Percentiles rank a stretch among this genome's conserved stretches.
phyloP scores from a whole-genome alignment of 371 early-diverging fungal genomes.

The Haplosporangium sp. region DNA sequence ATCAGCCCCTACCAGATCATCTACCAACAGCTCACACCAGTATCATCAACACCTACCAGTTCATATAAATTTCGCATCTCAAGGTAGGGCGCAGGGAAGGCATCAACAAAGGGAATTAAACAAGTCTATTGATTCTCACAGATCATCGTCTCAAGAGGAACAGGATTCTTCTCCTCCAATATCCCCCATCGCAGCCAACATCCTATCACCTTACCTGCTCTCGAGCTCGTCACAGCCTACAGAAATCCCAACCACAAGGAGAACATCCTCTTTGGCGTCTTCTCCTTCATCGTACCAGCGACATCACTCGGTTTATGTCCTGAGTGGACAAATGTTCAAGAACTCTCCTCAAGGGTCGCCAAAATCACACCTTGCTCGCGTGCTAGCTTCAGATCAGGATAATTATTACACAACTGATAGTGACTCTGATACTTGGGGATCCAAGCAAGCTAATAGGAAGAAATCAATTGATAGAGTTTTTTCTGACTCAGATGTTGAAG shows the following conservation, averaged over 20 bases:
- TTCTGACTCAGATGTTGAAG: constrained; percentile 48
- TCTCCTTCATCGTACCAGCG: constrained; percentile 55
- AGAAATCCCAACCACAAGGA: constrained; percentile 30
- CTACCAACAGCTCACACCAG: constrained; percentile 23
- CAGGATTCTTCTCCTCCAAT: constrained; percentile 47
- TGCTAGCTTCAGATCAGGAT: constrained; percentile 41
- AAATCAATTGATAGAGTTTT: constrained; percentile 35
- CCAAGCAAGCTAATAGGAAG: constrained; percentile 20
- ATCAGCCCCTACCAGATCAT: constrained; percentile 40
- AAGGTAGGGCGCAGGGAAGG: constrained; percentile 20
- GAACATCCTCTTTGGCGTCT: constrained; percentile 48
- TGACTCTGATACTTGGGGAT: constrained; percentile 46
- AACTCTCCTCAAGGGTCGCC: constrained; percentile 52
- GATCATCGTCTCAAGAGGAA: constrained; percentile 39
- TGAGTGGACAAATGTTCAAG: constrained; percentile 54
- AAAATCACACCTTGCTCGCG: constrained; percentile 44
- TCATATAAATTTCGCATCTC: constrained; percentile 17
- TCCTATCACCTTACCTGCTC: constrained; percentile 34
- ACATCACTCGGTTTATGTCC: constrained; percentile 52
- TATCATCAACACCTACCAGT: constrained; percentile 24
- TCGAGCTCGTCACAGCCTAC: constrained; percentile 30
- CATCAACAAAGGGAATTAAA: constrained; percentile 39
- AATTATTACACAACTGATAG: constrained; percentile 49
- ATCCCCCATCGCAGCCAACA: constrained; percentile 32
- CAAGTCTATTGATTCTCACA: constrained; percentile 40